A percentile compares a stretch with the other conserved stretches of the same genome.
These are phyloP conservation scores for Suhomyces wounanorum DNA, from an alignment of 1,139 yeast genomes.

Conservation along the genomic window DNA sequence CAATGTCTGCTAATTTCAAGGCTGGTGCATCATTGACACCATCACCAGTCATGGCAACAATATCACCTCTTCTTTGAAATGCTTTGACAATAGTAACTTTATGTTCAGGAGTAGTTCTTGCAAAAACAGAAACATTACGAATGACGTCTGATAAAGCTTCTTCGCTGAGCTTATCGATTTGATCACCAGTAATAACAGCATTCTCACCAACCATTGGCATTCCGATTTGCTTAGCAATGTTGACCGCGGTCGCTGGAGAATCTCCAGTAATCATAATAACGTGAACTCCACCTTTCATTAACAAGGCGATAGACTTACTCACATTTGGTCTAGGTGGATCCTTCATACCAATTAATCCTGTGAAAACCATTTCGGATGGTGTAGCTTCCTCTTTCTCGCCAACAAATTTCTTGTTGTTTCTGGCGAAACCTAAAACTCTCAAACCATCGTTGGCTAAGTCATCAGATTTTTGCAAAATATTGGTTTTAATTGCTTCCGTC, in stretches of 20 bases:
- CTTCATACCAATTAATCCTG: conserved; percentile 91
- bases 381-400: conserved; percentile 31
- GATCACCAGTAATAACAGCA: conserved; percentile 81
- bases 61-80: conserved; percentile 87
- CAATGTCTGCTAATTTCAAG: conserved; percentile 92
- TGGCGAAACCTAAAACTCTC: conserved; percentile 82
- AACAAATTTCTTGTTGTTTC: conserved; percentile 37
- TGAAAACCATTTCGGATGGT: conserved; percentile 65
- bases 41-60: conserved; percentile 99
- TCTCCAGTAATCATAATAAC: conserved; percentile 98
- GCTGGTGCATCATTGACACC: conserved; percentile 99
- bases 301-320: conserved; percentile 63
- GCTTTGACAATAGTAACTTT: conserved; percentile 91
- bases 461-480: conserved; percentile 58
- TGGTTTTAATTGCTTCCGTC: conserved; percentile 48
- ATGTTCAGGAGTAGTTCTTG: conserved; percentile 96
- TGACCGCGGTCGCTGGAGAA: conserved; percentile 86
- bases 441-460: conserved; percentile 79
- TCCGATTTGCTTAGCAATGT: conserved; percentile 90
- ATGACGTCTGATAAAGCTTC: conserved; percentile 72
- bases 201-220: conserved; percentile 72
- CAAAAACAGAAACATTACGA: conserved; percentile 84
- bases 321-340: conserved; percentile 96
- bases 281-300: conserved; percentile 91
- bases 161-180: conserved; percentile 69